Percentiles rank a stretch among this genome's conserved stretches.
Conservation (phyloP, 305 asterid genomes). For the Fraxinus platypoda region DNA sequence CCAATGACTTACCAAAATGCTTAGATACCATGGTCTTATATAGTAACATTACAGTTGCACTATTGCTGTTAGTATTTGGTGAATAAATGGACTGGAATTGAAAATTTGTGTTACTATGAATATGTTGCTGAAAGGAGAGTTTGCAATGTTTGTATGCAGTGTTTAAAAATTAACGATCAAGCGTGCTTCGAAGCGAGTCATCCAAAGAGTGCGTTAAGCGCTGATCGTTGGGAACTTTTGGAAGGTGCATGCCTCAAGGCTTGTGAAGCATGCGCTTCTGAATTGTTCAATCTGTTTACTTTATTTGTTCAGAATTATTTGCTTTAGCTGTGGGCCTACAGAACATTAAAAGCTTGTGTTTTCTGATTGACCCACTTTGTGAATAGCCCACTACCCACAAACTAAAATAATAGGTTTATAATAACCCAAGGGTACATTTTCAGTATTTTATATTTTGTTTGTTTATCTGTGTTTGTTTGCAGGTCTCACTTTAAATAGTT, state of each 20-base stretch:
- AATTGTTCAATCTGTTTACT: neutral
- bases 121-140: constrained; percentile 15
- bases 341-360: neutral
- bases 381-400: neutral
- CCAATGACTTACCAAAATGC: neutral
- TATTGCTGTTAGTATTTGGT: neutral
- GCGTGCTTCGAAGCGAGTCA: neutral
- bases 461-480: neutral
- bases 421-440: neutral
- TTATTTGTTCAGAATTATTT: neutral
- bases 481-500: neutral
- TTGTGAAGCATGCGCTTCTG: neutral
- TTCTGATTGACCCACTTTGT: neutral
- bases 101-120: constrained; percentile 1
- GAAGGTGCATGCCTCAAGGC: neutral
- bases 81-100: neutral
- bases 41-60: neutral
- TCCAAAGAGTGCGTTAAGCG: neutral
- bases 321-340: neutral
- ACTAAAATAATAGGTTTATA: neutral
- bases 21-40: neutral
- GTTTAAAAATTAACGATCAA: neutral
- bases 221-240: neutral
- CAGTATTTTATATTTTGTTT: neutral
- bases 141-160: constrained; percentile 15